A percentile compares a stretch with the other conserved stretches of the same genome.
Conservation (phyloP, 2,329 filamentous ascomycete genomes). For the Calonectria pseudoturangicola region DNA sequence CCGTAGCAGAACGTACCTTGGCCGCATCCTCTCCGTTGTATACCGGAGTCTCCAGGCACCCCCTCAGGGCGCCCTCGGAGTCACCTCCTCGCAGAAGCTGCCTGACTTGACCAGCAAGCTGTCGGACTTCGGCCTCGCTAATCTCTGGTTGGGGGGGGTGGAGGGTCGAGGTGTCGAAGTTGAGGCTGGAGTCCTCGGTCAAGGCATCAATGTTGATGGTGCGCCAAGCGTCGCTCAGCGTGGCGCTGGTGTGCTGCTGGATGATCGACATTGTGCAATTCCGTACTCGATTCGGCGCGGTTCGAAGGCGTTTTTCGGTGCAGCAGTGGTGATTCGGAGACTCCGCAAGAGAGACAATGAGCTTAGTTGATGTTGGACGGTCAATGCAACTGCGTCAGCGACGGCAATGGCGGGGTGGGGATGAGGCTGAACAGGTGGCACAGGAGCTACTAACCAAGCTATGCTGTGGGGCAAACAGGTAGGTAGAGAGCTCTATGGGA, state of each 20-base stretch:
- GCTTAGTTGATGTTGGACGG: conserved; percentile 39
- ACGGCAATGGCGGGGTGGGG: conserved; percentile 54
- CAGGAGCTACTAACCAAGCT: conserved; percentile 23
- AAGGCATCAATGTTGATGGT: conserved; percentile 96
- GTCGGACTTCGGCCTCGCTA: conserved; percentile 85
- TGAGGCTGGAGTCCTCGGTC: conserved; percentile 90
- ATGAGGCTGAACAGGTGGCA: conserved; percentile 53
- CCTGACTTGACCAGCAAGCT: conserved; percentile 86
- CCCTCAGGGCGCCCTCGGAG: conserved; percentile 88
- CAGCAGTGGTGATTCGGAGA: conserved; percentile 31
- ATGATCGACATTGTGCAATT: conserved; percentile 74
- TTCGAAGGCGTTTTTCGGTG: conserved; percentile 27
- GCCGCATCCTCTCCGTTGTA: conserved; percentile 77
- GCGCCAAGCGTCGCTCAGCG: conserved; percentile 81
- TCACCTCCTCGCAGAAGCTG: conserved; percentile 92
- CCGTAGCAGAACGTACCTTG: conserved; percentile 66
- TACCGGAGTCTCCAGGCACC: conserved; percentile 89
- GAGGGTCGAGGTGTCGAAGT: conserved; percentile 92
- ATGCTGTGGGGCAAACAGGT: conserved; percentile 39
- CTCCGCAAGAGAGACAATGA: conserved; percentile 29
- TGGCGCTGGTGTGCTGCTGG: conserved; percentile 77
- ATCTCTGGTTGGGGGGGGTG: conserved; percentile 85
- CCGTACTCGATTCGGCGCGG: not conserved
- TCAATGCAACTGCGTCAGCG: conserved; percentile 58
- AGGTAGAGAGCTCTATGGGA: not conserved